These are phyloP conservation scores for Phytophthora megakarya DNA, from an alignment of 352 stramenopile genomes.

Conservation along the genomic window DNA sequence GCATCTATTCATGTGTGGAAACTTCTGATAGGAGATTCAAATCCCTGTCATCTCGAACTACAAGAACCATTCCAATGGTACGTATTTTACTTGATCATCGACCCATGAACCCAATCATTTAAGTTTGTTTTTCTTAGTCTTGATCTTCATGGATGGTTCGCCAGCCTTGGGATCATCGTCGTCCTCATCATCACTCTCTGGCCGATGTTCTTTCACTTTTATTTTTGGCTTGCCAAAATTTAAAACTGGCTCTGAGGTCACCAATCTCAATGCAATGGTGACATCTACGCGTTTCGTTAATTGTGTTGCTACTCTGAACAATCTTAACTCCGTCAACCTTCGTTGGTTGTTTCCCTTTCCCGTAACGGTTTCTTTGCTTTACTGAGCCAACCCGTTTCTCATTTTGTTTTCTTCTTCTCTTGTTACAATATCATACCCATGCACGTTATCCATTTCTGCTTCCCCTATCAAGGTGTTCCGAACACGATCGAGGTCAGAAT, in stretches of 20 bases:
- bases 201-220: neutral
- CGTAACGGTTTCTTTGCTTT: no score
- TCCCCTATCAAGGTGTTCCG: conserved; percentile 4
- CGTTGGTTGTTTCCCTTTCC: neutral
- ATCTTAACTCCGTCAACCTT: no score
- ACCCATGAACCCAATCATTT: no score
- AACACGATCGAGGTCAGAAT: neutral
- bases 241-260: neutral
- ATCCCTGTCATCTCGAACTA: neutral
- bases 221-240: neutral
- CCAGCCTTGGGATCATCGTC: no score
- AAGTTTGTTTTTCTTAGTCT: no score
- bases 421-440: neutral
- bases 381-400: conserved; percentile 1
- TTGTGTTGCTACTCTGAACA: no score
- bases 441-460: neutral
- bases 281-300: neutral
- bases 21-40: neutral
- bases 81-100: neutral
- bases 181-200: no score
- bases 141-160: no score
- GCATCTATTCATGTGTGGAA: neutral
- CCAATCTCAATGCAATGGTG: neutral
- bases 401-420: neutral
- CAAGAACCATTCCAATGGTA: neutral